These are phyloP conservation scores for Anacardium occidentale DNA, from an alignment of 345 rosid species.

Conservation along the genomic window DNA sequence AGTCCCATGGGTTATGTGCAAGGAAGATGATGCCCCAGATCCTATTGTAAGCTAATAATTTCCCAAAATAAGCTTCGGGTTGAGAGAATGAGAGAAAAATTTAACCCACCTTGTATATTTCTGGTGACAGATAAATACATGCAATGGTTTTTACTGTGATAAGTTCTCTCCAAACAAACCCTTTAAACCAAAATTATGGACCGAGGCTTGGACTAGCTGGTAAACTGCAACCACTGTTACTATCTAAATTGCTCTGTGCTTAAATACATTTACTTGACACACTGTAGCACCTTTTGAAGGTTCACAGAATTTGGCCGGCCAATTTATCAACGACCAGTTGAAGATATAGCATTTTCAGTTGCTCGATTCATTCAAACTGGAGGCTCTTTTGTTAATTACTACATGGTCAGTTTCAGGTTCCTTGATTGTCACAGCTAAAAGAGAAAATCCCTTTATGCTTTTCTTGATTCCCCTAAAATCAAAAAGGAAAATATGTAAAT, in stretches of 20 bases:
- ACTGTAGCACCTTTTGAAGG: constrained; percentile 32
- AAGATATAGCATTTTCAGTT: constrained; percentile 75
- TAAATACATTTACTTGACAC: background rate
- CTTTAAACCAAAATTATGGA: constrained; percentile 64
- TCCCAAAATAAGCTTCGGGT: background rate
- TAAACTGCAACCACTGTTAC: constrained; percentile 13
- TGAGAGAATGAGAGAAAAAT: too few relatives aligned
- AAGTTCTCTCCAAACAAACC: constrained; percentile 63
- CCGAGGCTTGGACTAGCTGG: constrained; percentile 82
- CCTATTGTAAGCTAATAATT: constrained; percentile 42
- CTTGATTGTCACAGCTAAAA: too few relatives aligned
- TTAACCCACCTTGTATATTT: background rate
- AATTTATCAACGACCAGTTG: constrained; percentile 46
- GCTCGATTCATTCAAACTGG: constrained; percentile 66
- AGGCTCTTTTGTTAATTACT: too few relatives aligned
- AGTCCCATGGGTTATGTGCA: constrained; percentile 84
- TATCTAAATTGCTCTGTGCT: background rate
- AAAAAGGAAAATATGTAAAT: background rate
- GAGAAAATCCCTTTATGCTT: too few relatives aligned
- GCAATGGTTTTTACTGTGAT: constrained; percentile 72
- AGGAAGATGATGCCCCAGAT: constrained; percentile 73
- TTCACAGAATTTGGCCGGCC: constrained; percentile 64
- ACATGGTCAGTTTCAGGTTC: background rate
- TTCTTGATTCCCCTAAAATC: constrained; percentile 4
- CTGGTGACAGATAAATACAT: constrained; percentile 55